Evolutionary conservation across 805 yeast genomes (phyloP).

Genomic region (Ogataea corticis): DNA sequence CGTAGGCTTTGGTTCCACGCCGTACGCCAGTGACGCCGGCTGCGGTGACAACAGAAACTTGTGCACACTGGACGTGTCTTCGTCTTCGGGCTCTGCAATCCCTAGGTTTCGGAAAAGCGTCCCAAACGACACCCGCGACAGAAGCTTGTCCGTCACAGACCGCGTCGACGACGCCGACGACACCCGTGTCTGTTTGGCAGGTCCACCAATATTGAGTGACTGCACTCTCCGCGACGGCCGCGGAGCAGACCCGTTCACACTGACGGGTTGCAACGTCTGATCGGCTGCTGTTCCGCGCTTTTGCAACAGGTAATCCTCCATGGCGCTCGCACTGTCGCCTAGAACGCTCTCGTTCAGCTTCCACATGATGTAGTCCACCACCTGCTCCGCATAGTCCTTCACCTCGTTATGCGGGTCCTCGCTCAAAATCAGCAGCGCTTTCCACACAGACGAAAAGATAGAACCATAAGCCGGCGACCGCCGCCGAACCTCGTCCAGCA

Average conservation of each 20-base stretch:
- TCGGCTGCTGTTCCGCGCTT: conserved; percentile 31
- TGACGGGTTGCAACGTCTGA: neutral
- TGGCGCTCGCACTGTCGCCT: conserved; percentile 60
- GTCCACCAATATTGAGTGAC: conserved; percentile 20
- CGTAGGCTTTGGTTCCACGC: conserved; percentile 51
- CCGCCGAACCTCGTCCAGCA: conserved; percentile 63
- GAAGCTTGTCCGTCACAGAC: conserved; percentile 24
- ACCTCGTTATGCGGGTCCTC: conserved; percentile 90
- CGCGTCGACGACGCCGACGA: conserved; percentile 26
- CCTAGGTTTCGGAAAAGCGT: conserved; percentile 27
- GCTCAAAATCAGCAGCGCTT: conserved; percentile 71
- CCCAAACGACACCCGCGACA: conserved; percentile 19
- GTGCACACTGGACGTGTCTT: conserved; percentile 22
- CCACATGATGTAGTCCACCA: conserved; percentile 71
- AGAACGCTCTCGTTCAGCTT: conserved; percentile 66
- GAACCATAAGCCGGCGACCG: conserved; percentile 84
- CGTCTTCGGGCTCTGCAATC: conserved; percentile 22
- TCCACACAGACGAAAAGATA: conserved; percentile 84
- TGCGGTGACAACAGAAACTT: conserved; percentile 29
- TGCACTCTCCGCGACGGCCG: conserved; percentile 24
- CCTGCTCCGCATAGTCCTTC: conserved; percentile 64
- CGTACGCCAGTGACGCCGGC: conserved; percentile 34
- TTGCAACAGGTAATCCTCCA: conserved; percentile 63
- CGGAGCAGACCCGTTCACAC: neutral
- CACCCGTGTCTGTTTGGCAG: conserved; percentile 11